Evolutionary conservation across 1,284 basidiomycete species (phyloP).

Genomic region (Boletellus deceptivus): DNA sequence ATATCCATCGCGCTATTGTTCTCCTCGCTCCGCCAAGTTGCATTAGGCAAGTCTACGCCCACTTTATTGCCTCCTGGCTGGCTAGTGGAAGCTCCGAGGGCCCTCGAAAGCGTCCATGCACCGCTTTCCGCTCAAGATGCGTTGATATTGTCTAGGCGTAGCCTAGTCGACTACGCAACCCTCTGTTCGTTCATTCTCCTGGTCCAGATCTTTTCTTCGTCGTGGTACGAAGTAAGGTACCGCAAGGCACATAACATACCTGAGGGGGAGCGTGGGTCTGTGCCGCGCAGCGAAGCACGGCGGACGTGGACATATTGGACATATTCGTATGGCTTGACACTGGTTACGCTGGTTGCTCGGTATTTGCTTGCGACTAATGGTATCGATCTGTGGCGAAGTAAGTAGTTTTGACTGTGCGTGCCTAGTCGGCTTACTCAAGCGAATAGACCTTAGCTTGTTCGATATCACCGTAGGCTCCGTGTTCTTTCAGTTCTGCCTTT

Average conservation of each 20-base stretch:
- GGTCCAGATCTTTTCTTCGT: constrained; percentile 72
- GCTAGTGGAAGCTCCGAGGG: constrained; percentile 71
- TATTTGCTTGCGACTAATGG: constrained; percentile 42
- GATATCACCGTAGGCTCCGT: constrained; percentile 76
- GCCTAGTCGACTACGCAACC: constrained; percentile 74
- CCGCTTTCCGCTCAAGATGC: constrained; percentile 54
- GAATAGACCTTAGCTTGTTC: constrained; percentile 70
- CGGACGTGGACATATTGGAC: constrained; percentile 60
- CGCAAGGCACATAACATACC: constrained; percentile 41
- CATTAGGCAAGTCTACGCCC: constrained; percentile 17
- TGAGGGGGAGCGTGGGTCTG: constrained; percentile 68
- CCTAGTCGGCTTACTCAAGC: constrained; percentile 9
- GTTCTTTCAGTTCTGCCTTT: constrained; percentile 91
- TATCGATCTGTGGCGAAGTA: constrained; percentile 60
- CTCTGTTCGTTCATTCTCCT: constrained; percentile 78
- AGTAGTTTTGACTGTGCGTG: constrained; percentile 40
- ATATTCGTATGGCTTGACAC: constrained; percentile 56
- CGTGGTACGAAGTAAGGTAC: constrained; percentile 63
- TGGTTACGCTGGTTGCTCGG: constrained; percentile 48
- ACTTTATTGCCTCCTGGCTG: constrained; percentile 56
- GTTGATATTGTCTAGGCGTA: constrained; percentile 68
- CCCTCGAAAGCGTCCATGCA: constrained; percentile 40
- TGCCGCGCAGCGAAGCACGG: constrained; percentile 68
- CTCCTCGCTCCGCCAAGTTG: constrained; percentile 42
- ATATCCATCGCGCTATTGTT: constrained; percentile 67